Evolutionary conservation across 345 rosid species (phyloP).

Genomic region (Limnanthes douglasii): DNA sequence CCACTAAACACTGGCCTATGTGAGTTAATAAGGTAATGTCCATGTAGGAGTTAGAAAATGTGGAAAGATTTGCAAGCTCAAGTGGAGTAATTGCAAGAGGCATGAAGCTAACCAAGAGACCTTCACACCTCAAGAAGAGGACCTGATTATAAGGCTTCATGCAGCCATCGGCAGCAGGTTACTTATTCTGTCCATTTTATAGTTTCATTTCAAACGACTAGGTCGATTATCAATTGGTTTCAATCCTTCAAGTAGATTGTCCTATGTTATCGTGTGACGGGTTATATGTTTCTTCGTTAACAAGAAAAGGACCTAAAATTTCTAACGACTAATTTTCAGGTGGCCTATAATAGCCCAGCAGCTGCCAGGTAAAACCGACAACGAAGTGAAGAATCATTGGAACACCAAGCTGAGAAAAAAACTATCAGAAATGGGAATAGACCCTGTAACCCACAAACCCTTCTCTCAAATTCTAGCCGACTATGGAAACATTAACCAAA

Average conservation of each 20-base stretch:
- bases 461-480: constrained; percentile 84
- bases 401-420: constrained; percentile 80
- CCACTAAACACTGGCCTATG: no score
- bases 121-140: constrained; percentile 82
- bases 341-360: constrained; percentile 92
- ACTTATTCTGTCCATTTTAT: neutral
- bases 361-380: constrained; percentile 85
- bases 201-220: neutral
- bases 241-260: neutral
- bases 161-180: constrained; percentile 91
- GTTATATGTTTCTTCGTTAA: no score
- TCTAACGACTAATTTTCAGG: no score
- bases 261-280: no score
- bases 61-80: constrained; percentile 72
- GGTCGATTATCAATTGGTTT: constrained; percentile 2
- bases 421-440: constrained; percentile 88
- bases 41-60: constrained; percentile 60
- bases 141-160: constrained; percentile 69
- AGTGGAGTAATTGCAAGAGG: constrained; percentile 54
- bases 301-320: no score
- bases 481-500: constrained; percentile 55
- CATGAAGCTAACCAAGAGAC: constrained; percentile 45
- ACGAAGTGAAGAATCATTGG: constrained; percentile 92
- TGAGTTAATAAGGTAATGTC: no score
- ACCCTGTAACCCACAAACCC: constrained; percentile 84